Evolutionary conservation across 176 grass and related monocot genomes (phyloP), one percentile per base, ranked within the genome.

Genomic region (Triticum urartu): DNA sequence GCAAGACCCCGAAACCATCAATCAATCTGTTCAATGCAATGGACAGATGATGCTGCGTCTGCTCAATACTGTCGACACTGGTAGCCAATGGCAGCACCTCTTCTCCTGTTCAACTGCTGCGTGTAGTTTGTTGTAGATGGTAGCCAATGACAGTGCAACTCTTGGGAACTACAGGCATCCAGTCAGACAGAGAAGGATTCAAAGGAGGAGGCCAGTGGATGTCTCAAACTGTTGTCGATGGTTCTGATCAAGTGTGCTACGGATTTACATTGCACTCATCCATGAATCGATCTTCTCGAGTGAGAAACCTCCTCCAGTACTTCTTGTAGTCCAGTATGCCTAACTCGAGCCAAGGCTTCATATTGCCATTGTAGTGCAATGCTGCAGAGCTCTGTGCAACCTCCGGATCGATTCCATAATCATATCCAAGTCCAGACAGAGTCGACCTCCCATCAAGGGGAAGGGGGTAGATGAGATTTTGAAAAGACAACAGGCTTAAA

Each of bases 341-440:
- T 88, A 98, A 79, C 62, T 97, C 92, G 77, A 97, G 87, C 95
- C 92, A 95, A 69, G 92, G 95, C 87, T 98, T 98, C 95, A 98
- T 98, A 59, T 93, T 92, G 21, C 95, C 95, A 69, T 95, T 98
- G 78, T 95, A 95, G 83, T 95, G 95, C 84, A 95, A 86, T 43
- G 80, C 79, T 68, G 83, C 71, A 71, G 89, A 80, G 64, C 61
- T 90, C 48, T 39, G 75, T 56, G 79, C 78, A 59, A 38, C 77
- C 80, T 82, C 79, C 34, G 86, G 78, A 77, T 74, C 40, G 20
- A 98, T 89, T 79, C 75, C 89, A 85, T 93, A 98, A 68, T 93
- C 87, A 87, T 98, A 87, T 65, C 93, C 95, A 78, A 95, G 93
- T 65, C 93, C 91, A 81, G 87, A 79, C 24, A 94, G 48, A 28